Percentiles rank a stretch among this genome's conserved stretches.
Conservation (phyloP, 768 basidiomycete species). For the Cystofilobasidium macerans region DNA sequence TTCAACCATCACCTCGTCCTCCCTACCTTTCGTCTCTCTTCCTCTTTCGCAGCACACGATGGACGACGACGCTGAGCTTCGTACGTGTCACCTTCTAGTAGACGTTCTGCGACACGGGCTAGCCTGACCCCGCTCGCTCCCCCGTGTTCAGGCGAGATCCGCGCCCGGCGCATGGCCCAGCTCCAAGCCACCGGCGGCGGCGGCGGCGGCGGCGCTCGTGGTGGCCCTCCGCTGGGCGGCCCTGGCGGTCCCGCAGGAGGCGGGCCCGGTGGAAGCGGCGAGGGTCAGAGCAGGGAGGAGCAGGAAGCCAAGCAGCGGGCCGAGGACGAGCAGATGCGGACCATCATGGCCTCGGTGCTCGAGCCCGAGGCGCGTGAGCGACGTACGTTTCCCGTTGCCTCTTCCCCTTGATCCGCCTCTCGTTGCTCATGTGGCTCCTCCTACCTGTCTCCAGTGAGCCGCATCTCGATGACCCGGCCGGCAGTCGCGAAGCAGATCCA, state of each 20-base stretch:
- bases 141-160: constrained; percentile 10
- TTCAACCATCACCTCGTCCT: neutral
- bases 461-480: constrained; percentile 76
- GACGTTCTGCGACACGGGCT: no score
- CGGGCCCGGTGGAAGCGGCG: constrained; percentile 43
- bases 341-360: constrained; percentile 65
- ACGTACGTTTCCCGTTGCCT: constrained; percentile 42
- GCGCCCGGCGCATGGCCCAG: constrained; percentile 38
- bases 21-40: neutral
- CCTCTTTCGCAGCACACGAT: neutral
- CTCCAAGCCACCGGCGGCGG: constrained; percentile 33
- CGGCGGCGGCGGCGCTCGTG: constrained; percentile 14
- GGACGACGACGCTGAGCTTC: constrained; percentile 24
- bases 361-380: constrained; percentile 70
- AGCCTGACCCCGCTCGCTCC: no score
- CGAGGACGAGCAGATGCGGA: constrained; percentile 26
- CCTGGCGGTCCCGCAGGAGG: constrained; percentile 34
- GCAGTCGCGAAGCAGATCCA: constrained; percentile 72
- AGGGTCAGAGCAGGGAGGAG: constrained; percentile 49
- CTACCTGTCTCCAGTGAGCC: no score
- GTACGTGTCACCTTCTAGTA: neutral
- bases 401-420: neutral
- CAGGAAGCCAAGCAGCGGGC: constrained; percentile 52
- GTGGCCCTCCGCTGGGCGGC: constrained; percentile 27
- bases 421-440: no score